Conservation (phyloP, 495 filamentous ascomycete genomes). For the Lentithecium fluviatile region DNA sequence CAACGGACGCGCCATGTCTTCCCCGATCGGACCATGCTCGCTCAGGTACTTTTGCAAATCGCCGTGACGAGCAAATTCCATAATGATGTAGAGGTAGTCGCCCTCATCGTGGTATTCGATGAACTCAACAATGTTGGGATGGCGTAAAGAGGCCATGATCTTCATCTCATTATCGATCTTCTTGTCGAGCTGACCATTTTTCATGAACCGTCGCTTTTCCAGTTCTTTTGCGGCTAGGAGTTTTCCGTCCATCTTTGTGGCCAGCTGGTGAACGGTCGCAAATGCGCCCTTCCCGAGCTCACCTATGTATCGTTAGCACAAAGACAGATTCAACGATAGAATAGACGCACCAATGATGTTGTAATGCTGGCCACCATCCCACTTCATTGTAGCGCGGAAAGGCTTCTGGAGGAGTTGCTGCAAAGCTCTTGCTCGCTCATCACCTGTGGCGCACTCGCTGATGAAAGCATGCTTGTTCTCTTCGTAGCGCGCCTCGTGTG, state of each 20-base stretch:
- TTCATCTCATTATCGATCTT: slow-evolving; percentile 93
- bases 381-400: slow-evolving; percentile 54
- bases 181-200: slow-evolving; percentile 76
- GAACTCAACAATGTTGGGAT: slow-evolving; percentile 89
- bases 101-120: slow-evolving; percentile 78
- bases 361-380: slow-evolving; percentile 80
- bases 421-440: slow-evolving; percentile 14
- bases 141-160: slow-evolving; percentile 79
- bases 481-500: slow-evolving; percentile 56
- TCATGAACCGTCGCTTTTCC: slow-evolving; percentile 84
- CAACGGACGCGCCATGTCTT: slow-evolving; percentile 66
- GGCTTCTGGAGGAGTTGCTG: slow-evolving; percentile 8
- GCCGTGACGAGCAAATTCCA: slow-evolving; percentile 87
- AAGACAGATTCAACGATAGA: background rate
- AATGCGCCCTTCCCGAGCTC: slow-evolving; percentile 90
- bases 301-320: slow-evolving; percentile 12
- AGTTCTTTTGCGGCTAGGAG: slow-evolving; percentile 89
- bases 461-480: slow-evolving; percentile 59
- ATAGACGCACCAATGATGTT: slow-evolving; percentile 60
- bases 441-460: slow-evolving; percentile 25
- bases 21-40: slow-evolving; percentile 59
- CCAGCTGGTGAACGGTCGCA: slow-evolving; percentile 83
- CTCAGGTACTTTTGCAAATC: slow-evolving; percentile 75
- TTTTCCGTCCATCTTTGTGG: slow-evolving; percentile 72
- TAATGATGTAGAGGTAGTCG: slow-evolving; percentile 83